Conservation (phyloP, 1,284 basidiomycete genomes). For the Trichosporon coremiiforme region DNA sequence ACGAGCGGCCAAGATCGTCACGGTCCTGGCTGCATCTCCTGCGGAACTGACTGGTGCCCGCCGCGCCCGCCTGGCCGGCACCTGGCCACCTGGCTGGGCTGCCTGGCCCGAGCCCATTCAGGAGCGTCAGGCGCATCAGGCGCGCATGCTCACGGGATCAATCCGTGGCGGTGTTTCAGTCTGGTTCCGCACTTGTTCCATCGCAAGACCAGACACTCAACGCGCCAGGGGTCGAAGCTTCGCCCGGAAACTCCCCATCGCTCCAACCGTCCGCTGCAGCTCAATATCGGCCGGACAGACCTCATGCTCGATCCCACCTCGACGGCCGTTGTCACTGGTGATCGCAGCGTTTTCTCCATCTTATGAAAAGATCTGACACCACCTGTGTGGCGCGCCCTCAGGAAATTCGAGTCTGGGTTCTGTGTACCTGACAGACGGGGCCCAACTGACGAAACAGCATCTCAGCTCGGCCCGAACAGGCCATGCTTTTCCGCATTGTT, state of each 20-base stretch:
- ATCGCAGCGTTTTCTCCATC: not conserved
- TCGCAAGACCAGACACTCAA: not conserved
- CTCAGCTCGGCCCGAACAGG: not conserved
- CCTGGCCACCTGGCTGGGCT: not conserved
- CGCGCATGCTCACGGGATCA: not conserved
- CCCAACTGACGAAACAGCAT: slow-evolving; percentile 1
- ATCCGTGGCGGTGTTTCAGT: slow-evolving; percentile 14
- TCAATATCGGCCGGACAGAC: not conserved
- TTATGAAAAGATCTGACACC: not conserved
- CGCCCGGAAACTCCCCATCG: not conserved
- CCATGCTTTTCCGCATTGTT: not conserved
- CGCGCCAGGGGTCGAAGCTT: not conserved
- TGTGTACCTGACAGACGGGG: not conserved
- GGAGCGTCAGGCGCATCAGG: not conserved
- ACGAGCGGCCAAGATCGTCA: slow-evolving; percentile 18
- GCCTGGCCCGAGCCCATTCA: slow-evolving; percentile 2
- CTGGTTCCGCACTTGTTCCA: slow-evolving; percentile 13
- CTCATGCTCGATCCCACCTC: not conserved
- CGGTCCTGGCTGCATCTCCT: not conserved
- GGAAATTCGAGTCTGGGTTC: not conserved
- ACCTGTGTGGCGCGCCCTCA: not conserved
- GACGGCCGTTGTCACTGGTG: not conserved
- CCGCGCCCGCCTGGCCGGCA: not conserved
- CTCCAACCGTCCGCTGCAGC: not conserved
- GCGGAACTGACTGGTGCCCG: not conserved